Conservation (phyloP, 1,284 basidiomycete genomes). For the Thecaphora thlaspeos region DNA sequence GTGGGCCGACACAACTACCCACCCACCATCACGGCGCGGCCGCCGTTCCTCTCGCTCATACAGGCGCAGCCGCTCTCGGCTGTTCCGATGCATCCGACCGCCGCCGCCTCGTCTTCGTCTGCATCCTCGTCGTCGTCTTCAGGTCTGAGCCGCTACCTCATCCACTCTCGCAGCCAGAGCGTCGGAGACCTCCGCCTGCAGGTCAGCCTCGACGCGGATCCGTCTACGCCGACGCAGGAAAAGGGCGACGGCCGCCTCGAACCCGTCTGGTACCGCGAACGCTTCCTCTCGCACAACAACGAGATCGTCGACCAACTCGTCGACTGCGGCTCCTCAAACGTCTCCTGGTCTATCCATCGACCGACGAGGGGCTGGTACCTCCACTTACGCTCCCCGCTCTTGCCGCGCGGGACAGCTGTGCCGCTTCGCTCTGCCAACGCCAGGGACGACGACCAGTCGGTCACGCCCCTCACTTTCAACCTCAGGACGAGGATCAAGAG, state of each 20-base stretch:
- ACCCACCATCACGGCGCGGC: too few species aligned
- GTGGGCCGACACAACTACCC: too few species aligned
- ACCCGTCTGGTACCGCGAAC: slow-evolving; percentile 37
- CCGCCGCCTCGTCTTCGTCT: too few species aligned
- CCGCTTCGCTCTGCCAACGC: slow-evolving; percentile 20
- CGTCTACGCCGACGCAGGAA: slow-evolving; percentile 1
- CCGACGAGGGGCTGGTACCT: slow-evolving; percentile 49
- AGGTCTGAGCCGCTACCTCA: slow-evolving; percentile 18
- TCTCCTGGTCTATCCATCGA: slow-evolving; percentile 41
- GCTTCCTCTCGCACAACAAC: slow-evolving; percentile 24
- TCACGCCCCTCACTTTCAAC: slow-evolving; percentile 31
- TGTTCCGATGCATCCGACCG: too few species aligned
- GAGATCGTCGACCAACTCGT: slow-evolving; percentile 48
- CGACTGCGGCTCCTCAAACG: slow-evolving; percentile 22
- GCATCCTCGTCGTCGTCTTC: too few species aligned
- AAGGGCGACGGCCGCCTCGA: slow-evolving; percentile 16
- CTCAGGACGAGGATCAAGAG: slow-evolving; percentile 18
- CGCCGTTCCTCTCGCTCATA: too few species aligned
- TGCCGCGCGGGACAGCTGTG: slow-evolving; percentile 36
- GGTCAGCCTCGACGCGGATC: slow-evolving; percentile 9
- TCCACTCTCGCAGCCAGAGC: slow-evolving; percentile 24
- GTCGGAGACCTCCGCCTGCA: slow-evolving; percentile 26
- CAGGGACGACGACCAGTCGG: slow-evolving; percentile 13
- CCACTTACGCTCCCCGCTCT: slow-evolving; percentile 34
- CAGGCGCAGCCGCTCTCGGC: too few species aligned